A percentile compares a stretch with the other conserved stretches of the same genome.
These are phyloP conservation scores for Danielia reshetovae DNA, from an alignment of 805 yeast species.

Conservation along the genomic window DNA sequence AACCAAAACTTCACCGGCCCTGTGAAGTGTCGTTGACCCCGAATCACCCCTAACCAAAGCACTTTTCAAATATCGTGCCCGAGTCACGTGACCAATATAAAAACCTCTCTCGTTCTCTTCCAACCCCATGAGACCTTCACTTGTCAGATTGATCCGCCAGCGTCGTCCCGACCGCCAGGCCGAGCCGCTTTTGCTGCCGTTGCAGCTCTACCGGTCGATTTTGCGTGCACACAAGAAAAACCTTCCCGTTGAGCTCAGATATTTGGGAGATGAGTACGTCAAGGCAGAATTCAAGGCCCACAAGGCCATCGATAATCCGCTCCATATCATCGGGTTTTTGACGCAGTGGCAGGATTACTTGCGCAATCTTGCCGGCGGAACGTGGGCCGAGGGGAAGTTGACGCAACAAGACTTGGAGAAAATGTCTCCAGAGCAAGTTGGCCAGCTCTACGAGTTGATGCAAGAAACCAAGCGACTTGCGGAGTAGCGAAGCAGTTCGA, in stretches of 20 bases:
- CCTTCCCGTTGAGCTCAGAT: slow-evolving; percentile 67
- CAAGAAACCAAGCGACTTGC: slow-evolving; percentile 54
- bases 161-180: slow-evolving; percentile 39
- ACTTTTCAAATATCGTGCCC: too few species aligned
- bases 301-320: slow-evolving; percentile 75
- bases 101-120: too few species aligned
- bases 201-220: slow-evolving; percentile 72
- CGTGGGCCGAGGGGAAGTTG: slow-evolving; percentile 44
- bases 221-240: slow-evolving; percentile 67
- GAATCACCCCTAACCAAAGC: too few species aligned
- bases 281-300: slow-evolving; percentile 88
- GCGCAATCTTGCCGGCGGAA: slow-evolving; percentile 47
- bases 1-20: not conserved
- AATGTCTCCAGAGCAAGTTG: slow-evolving; percentile 87
- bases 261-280: slow-evolving; percentile 86
- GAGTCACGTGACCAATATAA: too few species aligned
- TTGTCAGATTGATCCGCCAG: slow-evolving; percentile 32
- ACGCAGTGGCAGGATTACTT: slow-evolving; percentile 92
- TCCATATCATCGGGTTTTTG: slow-evolving; percentile 89
- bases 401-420: slow-evolving; percentile 65
- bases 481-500: too few species aligned
- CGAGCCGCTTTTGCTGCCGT: slow-evolving; percentile 70
- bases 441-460: slow-evolving; percentile 77
- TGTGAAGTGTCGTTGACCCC: too few species aligned
- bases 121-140: slow-evolving; percentile 33